Evolutionary conservation across 2,329 filamentous ascomycete species (phyloP), one percentile per base, ranked within the genome.

Genomic region (Xylariaceae sp.): DNA sequence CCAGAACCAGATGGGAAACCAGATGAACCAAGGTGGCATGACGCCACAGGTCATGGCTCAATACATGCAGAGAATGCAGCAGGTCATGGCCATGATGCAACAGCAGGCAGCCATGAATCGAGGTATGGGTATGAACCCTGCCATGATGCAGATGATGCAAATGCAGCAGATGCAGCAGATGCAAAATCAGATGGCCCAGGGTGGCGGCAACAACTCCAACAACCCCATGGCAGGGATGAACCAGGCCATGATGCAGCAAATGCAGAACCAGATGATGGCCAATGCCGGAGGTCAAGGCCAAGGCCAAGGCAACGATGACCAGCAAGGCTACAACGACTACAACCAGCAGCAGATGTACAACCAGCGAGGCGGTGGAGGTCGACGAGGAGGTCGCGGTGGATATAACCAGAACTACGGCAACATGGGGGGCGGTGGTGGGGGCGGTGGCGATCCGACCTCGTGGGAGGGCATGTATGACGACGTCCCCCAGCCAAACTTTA

Each of bases 381-480:
- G 63, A 57, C 61, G 66, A 46, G 61, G 66, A 22, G 64, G 64
- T 48, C 60, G 66, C 51, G 66, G 66, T 6, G 68, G 63, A 45
- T 73, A 69, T 47, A 76, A 73, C 51, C 70, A 70, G 31, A 62
- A 51, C 18, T 65, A 69, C 34, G 66, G 64, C 42, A 73, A 71
- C 51, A 67, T 70, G 57, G 60, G 55, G 70, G 78, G 69, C 64
- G 72, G 38, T 73, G 75, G 55, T 69, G 78, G 69, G 64, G 77
- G 69, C 36, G 75, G 75, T 51, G 84, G 83, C 42, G 84, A 84
- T 14, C 87, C 88, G n/a, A 90, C 89, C 19, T 92, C 87, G 39
- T 97, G 92, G 91, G 93, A 97, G 70, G 93, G 93, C 65, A 96
- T 96, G 91, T 97, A 97, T 70, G 93, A 97, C 68, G 93, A 97